Evolutionary conservation across 148 eudicot genomes (phyloP), one percentile per base, ranked within the genome.

Genomic region (Suaeda aralocaspica): DNA sequence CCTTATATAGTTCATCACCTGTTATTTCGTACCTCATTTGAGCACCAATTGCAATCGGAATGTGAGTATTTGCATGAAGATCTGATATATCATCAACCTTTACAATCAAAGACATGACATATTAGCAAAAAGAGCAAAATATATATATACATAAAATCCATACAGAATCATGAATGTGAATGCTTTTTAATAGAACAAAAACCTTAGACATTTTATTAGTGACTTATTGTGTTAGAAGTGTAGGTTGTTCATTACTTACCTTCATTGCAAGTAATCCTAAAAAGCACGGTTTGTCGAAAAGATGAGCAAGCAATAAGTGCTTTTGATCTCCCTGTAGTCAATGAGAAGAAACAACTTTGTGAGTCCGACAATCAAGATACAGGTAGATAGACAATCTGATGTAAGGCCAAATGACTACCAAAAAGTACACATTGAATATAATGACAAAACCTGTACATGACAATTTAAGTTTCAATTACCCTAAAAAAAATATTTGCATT

Each of bases 241-340:
- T 29, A 45, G 26, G 19, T 28, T 25, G 28, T 63, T n/a, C n/a
- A n/a, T 21, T 77, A 36, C 4, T 3, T 36, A 93, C 98, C 94
- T 89, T 81, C 51, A 93, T 39, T 29, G 98, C 97, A 58, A 93
- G 6, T 74, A 88, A 6, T 74, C 92, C 96, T 70, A 93, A 81
- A 79, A 94, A 91, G 83, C 98, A 94, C 10, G 98, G 98, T 73
- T 94, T 94, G 77, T 94, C 98, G 64, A 94, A 94, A 34, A 94
- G 97, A 76, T 91, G 97, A 73, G 91, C 98, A 82, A 94, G 76
- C 70, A 80, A 13, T 62, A 94, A 78, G 78, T 94, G 96, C 79
- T 84, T 91, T 69, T 79, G 64, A 77, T 94, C 85, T 67, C 84
- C 85, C 98, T 94, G 84, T 69, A 78, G 5, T 64, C 41, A 41